phyloP scores from a whole-genome alignment of 2,329 filamentous ascomycete genomes.

The Plenodomus lindquistii region DNA sequence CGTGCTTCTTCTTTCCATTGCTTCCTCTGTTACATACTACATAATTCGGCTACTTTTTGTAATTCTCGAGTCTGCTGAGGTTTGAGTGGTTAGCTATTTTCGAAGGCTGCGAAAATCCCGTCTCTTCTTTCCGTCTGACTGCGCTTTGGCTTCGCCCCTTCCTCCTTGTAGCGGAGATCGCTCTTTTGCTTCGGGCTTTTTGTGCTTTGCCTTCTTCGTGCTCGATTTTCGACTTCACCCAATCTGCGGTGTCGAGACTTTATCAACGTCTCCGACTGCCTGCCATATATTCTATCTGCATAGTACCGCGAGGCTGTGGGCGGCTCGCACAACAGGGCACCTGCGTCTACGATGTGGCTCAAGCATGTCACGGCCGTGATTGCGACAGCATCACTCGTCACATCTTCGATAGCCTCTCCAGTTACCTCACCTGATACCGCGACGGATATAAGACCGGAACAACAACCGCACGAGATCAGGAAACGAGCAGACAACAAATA shows the following conservation, averaged over 20 bases:
- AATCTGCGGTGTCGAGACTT: background rate
- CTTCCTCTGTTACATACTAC: background rate
- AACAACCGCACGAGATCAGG: background rate
- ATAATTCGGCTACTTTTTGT: background rate
- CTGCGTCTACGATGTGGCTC: slow-evolving; percentile 28
- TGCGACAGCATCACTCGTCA: slow-evolving; percentile 23
- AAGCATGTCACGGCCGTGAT: slow-evolving; percentile 24
- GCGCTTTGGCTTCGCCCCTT: background rate
- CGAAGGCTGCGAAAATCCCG: background rate
- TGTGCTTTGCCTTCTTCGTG: background rate
- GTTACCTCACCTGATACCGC: background rate
- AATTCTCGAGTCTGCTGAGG: background rate
- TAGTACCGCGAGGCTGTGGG: background rate
- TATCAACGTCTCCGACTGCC: background rate
- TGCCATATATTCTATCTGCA: background rate
- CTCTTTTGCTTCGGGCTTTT: no score
- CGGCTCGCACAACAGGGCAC: background rate
- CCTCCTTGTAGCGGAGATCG: no score
- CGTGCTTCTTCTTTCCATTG: background rate
- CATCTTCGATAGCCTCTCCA: slow-evolving; percentile 25
- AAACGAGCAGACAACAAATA: slow-evolving; percentile 34
- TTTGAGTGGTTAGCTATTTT: background rate
- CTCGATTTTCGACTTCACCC: background rate
- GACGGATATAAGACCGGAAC: background rate
- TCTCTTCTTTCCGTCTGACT: background rate